These are phyloP conservation scores for Phytopythium oedochilum DNA, from an alignment of 352 stramenopile genomes.

Conservation along the genomic window DNA sequence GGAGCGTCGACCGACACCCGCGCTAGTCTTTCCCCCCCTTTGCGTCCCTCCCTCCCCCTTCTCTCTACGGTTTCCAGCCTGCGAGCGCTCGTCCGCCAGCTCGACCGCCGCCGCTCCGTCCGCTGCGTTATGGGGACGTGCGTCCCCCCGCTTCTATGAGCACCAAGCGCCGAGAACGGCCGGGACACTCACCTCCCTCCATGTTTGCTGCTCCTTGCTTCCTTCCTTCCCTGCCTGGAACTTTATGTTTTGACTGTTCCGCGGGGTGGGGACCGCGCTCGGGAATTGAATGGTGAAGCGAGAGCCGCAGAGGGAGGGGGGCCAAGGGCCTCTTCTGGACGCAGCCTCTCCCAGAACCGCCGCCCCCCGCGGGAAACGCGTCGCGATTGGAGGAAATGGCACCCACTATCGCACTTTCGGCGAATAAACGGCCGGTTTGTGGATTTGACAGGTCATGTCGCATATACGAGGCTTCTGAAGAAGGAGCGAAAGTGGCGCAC, in stretches of 20 bases:
- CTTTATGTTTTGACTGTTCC: slow-evolving; percentile 10
- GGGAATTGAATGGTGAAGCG: too few species aligned
- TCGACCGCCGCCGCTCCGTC: background rate
- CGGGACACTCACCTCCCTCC: slow-evolving; percentile 21
- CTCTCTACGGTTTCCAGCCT: too few species aligned
- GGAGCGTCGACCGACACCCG: too few species aligned
- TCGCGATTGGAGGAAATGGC: slow-evolving; percentile 8
- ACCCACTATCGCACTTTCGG: background rate
- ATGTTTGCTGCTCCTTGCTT: slow-evolving; percentile 14
- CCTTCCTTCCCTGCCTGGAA: slow-evolving; percentile 10
- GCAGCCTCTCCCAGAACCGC: too few species aligned
- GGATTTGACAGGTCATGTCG: background rate
- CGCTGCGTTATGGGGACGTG: too few species aligned
- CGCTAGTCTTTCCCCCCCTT: too few species aligned
- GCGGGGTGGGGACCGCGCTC: background rate
- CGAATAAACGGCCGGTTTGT: background rate
- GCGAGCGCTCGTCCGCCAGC: too few species aligned
- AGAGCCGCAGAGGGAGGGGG: too few species aligned
- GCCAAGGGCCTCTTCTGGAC: too few species aligned
- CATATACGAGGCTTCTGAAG: background rate
- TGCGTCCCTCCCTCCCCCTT: too few species aligned
- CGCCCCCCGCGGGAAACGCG: too few species aligned
- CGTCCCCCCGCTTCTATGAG: background rate
- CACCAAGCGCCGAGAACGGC: background rate
- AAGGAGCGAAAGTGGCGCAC: background rate